These are phyloP conservation scores for Saccharomycopsis vini DNA, from an alignment of 805 yeast species.

Conservation along the genomic window DNA sequence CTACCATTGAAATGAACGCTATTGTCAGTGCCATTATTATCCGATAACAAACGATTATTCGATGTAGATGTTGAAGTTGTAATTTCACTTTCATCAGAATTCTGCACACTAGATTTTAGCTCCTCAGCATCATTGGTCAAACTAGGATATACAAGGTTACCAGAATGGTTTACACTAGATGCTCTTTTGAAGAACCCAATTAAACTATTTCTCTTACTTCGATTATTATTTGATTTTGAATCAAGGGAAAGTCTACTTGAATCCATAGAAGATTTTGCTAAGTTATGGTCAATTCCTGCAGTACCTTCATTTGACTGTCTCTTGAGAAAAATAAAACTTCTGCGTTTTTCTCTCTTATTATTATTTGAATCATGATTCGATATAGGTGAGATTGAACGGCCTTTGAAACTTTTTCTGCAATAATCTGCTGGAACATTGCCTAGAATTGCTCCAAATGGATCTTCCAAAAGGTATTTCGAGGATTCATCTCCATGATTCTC, in stretches of 20 bases:
- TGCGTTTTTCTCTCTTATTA: neutral
- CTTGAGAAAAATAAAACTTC: conserved; percentile 6
- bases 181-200: neutral
- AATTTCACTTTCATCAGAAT: neutral
- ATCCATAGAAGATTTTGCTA: neutral
- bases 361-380: neutral
- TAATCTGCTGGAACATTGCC: neutral
- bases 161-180: too few species aligned
- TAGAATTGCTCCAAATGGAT: conserved; percentile 11
- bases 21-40: too few species aligned
- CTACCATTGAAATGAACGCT: too few species aligned
- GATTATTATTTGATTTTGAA: neutral
- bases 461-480: neutral
- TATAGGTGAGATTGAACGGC: conserved; percentile 1
- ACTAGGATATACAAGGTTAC: too few species aligned
- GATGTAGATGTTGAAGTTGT: too few species aligned
- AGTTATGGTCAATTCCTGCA: conserved; percentile 6
- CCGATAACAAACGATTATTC: too few species aligned
- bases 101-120: neutral
- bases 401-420: neutral
- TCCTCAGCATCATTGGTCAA: too few species aligned
- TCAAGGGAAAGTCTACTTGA: neutral
- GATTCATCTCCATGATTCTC: neutral
- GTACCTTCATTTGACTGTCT: neutral
- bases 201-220: neutral